These are phyloP conservation scores for Ascosphaera pollenicola DNA, from an alignment of 2,329 filamentous ascomycete genomes.

Conservation along the genomic window DNA sequence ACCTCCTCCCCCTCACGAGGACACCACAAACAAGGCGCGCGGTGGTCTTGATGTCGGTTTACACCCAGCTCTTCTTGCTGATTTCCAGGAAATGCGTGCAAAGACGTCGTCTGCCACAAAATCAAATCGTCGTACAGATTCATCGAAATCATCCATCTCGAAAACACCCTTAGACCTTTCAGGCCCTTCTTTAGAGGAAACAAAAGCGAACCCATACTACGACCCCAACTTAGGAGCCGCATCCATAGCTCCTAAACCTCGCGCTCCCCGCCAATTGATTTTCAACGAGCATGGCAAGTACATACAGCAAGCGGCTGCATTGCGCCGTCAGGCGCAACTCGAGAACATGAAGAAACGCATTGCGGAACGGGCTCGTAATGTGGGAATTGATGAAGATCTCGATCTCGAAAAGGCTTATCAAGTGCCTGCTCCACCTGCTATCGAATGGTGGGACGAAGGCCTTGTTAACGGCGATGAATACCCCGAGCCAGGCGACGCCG, in stretches of 20 bases:
- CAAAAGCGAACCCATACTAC: constrained; percentile 59
- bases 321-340: constrained; percentile 67
- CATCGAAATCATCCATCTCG: constrained; percentile 12
- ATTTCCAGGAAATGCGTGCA: constrained; percentile 24
- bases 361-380: constrained; percentile 65
- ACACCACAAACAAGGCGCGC: constrained; percentile 27
- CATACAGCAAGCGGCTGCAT: constrained; percentile 75
- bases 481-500: constrained; percentile 40
- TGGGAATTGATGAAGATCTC: constrained; percentile 79
- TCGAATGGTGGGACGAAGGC: constrained; percentile 97
- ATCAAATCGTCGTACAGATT: constrained; percentile 27
- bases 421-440: constrained; percentile 58
- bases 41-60: constrained; percentile 55
- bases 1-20: constrained; percentile 14
- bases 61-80: constrained; percentile 48
- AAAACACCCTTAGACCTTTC: constrained; percentile 34
- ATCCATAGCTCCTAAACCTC: constrained; percentile 33
- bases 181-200: constrained; percentile 34
- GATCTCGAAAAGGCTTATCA: constrained; percentile 78
- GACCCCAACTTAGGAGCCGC: constrained; percentile 45
- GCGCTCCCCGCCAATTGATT: constrained; percentile 52
- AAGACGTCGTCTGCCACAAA: constrained; percentile 31
- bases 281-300: constrained; percentile 98
- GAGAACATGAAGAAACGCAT: constrained; percentile 93
- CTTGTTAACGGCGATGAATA: constrained; percentile 58